Percentiles rank a stretch among this genome's conserved stretches.
Conservation (phyloP, 2,329 filamentous ascomycete genomes). For the Botryotinia globosa region DNA sequence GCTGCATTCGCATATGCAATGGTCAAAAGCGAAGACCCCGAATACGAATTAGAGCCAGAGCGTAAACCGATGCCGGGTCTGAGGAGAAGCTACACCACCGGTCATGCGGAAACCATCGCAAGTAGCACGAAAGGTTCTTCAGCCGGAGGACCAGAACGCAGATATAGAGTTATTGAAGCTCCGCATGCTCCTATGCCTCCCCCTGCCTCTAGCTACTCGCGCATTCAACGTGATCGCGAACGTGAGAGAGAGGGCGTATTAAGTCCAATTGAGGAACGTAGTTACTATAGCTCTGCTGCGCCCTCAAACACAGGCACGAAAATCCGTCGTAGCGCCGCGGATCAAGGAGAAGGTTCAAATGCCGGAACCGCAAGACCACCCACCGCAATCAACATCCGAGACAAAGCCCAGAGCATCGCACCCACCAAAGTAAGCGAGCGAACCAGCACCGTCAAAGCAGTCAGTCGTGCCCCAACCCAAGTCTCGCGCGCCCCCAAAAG, state of each 20-base stretch:
- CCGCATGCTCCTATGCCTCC: conserved; percentile 14
- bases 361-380: conserved; percentile 15
- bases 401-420: conserved; percentile 9
- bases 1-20: conserved; percentile 75
- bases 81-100: conserved; percentile 10
- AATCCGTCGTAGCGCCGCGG: background rate
- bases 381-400: conserved; percentile 3
- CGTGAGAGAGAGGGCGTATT: conserved; percentile 11
- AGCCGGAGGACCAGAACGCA: background rate
- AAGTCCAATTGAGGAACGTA: conserved; percentile 5
- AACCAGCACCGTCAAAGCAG: conserved; percentile 9
- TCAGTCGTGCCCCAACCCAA: background rate
- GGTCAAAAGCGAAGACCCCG: conserved; percentile 53
- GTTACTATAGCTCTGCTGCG: conserved; percentile 4
- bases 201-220: conserved; percentile 10
- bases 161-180: conserved; percentile 17
- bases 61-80: background rate
- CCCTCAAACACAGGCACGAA: conserved; percentile 1
- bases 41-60: conserved; percentile 12
- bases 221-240: conserved; percentile 12
- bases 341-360: conserved; percentile 3
- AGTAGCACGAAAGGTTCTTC: conserved; percentile 6
- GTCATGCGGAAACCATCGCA: conserved; percentile 14
- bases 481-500: background rate
- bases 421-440: background rate